Base-by-base conservation (phyloP, 306 rosid genomes). In the Trifolium repens region DNA sequence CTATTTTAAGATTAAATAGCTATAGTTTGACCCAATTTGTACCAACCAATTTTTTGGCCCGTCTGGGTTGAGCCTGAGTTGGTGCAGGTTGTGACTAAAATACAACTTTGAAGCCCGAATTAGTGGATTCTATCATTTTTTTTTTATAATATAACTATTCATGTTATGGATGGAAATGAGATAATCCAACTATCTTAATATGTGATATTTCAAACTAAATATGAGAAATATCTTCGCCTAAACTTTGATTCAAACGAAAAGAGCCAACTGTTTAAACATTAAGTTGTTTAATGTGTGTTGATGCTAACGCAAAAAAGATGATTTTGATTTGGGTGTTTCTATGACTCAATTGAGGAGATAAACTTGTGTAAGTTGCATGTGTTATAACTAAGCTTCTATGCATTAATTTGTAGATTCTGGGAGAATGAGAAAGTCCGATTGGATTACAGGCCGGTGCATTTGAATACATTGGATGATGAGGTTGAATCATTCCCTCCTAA, bases 361-460 rank as follows among this genome's bases (percentile, higher is more conserved):
- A 16, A 50, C 27, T 8, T n/a, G 57, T 27, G 9, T 16, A 42
- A 64, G 7, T 79, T 65, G 57, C 13, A 8, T n/a, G 40, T 63
- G 24, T 55, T 39, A 66, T 39, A 66, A 65, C 69, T 64, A 65
- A 80, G 32, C 80, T 67, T 67, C 44, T 61, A 32, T 53, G 69
- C 58, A 66, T 60, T 80, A 63, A 61, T 78, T 77, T 84, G 86
- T 93, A 94, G 98, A 66, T 81, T 55, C 72, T 94, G 98, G 98
- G 98, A 94, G 84, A 82, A 79, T 22, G 90, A 84, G 87, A 86
- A 91, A 79, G 97, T 90, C 50, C 83, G 91, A 61, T 69, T 94
- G 39, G 96, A 91, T 19, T 94, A 94, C 80, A 85, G 98, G 85
- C 94, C 98, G 2, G 98, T 94, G 83, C 98, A 94, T 76, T 39